Base-by-base conservation (phyloP, 2,329 filamentous ascomycete genomes). In the Coniochaeta sp. region DNA sequence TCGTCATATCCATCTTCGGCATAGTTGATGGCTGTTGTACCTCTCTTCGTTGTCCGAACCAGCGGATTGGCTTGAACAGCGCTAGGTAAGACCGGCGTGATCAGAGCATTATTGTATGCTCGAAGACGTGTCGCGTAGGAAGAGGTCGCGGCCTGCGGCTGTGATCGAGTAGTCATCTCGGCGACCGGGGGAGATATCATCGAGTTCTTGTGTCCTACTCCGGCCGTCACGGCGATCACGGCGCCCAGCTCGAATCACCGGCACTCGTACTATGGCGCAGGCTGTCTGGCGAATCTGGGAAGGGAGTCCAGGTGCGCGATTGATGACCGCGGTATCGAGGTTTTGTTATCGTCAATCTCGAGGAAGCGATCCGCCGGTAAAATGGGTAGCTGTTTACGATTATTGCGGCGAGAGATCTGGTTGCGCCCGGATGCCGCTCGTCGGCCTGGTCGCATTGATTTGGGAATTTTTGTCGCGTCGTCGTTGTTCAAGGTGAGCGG, bases 11-110 rank as follows among this genome's bases (percentile, higher is more conserved):
- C 93, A 72, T 98, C 93, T 72, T 99, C 95, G 26, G 95, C 93
- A 71, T 99, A 99, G 77, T 97, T 99, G 76, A 98, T 95, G 64
- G 93, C 90, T 36, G 91, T 95, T 1, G 95, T 98, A 61, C 95
- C 95, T 74, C 95, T 89, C 79, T 99, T 98, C 9, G 95, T 98
- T n/a, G 90, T 96, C 71, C 93, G 86, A 67, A 90, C 83, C 62
- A 84, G 78, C 42, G 88, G 84, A 26, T 86, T 87, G 2, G 84
- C 74, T n/a, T 85, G 82, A 60, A 80, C 79, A 66, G 87, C 82
- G 63, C 86, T 87, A 59, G 89, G 90, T 63, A 93, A 84, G 63
- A 95, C 87, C 38, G 93, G 93, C 26, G 90, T 91, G 63, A 97
- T 84, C 59, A 98, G 86, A 40, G 93, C 91, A 78, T 98, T 98